Percentiles rank a stretch among this genome's conserved stretches.
Conservation (phyloP, 345 rosid genomes). For the Linum tenue region DNA sequence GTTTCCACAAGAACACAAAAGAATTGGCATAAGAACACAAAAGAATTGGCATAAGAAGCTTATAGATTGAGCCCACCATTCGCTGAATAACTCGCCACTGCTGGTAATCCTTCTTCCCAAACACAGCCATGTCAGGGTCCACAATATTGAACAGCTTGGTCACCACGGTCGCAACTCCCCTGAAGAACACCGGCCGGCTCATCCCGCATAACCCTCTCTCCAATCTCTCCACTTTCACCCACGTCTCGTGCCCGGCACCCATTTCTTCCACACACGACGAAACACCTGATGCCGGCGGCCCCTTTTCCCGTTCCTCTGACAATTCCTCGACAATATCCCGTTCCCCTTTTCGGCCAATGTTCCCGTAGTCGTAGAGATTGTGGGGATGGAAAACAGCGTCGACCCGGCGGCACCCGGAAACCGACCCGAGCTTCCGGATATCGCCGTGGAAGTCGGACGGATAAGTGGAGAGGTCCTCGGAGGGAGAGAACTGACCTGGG, state of each 20-base stretch:
- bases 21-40: neutral
- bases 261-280: slow-evolving; percentile 59
- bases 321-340: no score
- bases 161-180: slow-evolving; percentile 86
- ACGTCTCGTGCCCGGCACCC: slow-evolving; percentile 72
- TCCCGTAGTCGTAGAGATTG: slow-evolving; percentile 55
- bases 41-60: neutral
- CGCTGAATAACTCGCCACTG: slow-evolving; percentile 63
- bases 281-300: slow-evolving; percentile 7
- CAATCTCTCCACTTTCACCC: slow-evolving; percentile 80
- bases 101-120: slow-evolving; percentile 89
- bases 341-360: neutral
- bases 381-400: slow-evolving; percentile 61
- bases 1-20: neutral
- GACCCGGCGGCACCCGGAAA: slow-evolving; percentile 24
- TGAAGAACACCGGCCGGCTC: slow-evolving; percentile 76
- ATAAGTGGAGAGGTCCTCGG: slow-evolving; percentile 81
- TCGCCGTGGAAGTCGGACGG: slow-evolving; percentile 85
- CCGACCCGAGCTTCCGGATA: slow-evolving; percentile 43
- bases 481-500: slow-evolving; percentile 94
- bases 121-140: slow-evolving; percentile 75
- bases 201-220: slow-evolving; percentile 87
- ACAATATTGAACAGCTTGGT: slow-evolving; percentile 77
- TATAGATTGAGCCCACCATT: slow-evolving; percentile 35
- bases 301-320: neutral